These are phyloP conservation scores for Dictyostelium intermedium DNA, from an alignment of 78 protist genomes.

Conservation along the genomic window DNA sequence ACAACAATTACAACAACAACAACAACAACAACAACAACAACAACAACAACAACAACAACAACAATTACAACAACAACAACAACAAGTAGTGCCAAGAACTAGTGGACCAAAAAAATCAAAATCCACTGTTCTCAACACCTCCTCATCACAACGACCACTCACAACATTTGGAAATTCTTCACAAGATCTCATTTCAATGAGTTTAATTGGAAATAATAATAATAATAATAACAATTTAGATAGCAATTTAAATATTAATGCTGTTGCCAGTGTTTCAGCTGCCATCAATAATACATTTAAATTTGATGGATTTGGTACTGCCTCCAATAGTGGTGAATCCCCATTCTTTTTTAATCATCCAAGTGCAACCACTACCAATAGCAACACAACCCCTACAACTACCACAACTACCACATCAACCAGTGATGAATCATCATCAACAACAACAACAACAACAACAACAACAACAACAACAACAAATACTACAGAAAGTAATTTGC, in stretches of 20 bases:
- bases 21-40: neutral
- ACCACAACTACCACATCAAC: neutral
- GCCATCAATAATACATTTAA: neutral
- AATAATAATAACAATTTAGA: neutral
- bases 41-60: neutral
- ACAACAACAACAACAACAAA: neutral
- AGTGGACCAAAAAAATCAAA: neutral
- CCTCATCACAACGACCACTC: conserved; percentile 13
- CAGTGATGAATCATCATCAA: neutral
- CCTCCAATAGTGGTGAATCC: neutral
- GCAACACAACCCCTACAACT: neutral
- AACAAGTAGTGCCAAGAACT: neutral
- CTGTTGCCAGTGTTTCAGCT: neutral
- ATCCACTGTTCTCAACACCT: neutral
- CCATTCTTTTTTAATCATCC: neutral
- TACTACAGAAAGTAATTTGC: neutral
- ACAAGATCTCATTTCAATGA: neutral
- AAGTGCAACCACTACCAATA: neutral
- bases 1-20: neutral
- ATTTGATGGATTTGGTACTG: neutral
- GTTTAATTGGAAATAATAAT: conserved; percentile 7
- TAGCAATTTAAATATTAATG: neutral
- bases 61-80: neutral
- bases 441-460: neutral
- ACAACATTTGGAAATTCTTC: conserved; percentile 2